Conservation (phyloP, 192 early-diverging fungal genomes). For the Podila epicladia region DNA sequence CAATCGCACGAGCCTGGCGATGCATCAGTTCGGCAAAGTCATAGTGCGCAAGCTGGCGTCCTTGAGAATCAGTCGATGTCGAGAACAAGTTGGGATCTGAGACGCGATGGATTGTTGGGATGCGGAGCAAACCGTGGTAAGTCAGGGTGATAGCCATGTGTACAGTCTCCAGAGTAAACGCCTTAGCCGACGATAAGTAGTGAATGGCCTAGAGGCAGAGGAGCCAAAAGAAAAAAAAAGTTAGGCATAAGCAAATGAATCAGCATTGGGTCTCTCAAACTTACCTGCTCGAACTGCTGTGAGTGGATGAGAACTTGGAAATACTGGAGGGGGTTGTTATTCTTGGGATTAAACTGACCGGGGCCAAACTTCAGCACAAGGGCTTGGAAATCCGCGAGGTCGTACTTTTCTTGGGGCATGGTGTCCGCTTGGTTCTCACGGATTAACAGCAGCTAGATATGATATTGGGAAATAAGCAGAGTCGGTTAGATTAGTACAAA, state of each 20-base stretch:
- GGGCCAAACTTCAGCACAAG: slow-evolving; percentile 75
- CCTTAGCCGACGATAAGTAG: slow-evolving; percentile 71
- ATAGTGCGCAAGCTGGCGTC: slow-evolving; percentile 52
- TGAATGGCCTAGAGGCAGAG: slow-evolving; percentile 66
- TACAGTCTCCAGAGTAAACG: slow-evolving; percentile 82
- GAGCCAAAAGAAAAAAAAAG: background rate
- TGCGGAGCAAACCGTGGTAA: slow-evolving; percentile 80
- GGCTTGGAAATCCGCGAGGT: slow-evolving; percentile 73
- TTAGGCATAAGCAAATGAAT: background rate
- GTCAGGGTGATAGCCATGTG: slow-evolving; percentile 90
- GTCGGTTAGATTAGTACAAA: background rate
- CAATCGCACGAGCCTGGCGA: slow-evolving; percentile 35
- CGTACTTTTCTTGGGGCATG: slow-evolving; percentile 66
- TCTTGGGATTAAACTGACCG: slow-evolving; percentile 74
- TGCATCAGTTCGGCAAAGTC: slow-evolving; percentile 40
- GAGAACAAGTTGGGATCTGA: slow-evolving; percentile 47
- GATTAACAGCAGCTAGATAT: slow-evolving; percentile 68
- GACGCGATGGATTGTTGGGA: slow-evolving; percentile 65
- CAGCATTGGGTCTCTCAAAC: background rate
- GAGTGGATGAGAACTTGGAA: slow-evolving; percentile 85
- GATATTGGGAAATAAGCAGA: background rate
- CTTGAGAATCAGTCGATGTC: slow-evolving; percentile 26
- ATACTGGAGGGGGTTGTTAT: slow-evolving; percentile 77
- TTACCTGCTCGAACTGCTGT: slow-evolving; percentile 87
- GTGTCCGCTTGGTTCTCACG: slow-evolving; percentile 66